Base-by-base conservation (phyloP, 1,284 basidiomycete species). In the Leucoagaricus sp. region DNA sequence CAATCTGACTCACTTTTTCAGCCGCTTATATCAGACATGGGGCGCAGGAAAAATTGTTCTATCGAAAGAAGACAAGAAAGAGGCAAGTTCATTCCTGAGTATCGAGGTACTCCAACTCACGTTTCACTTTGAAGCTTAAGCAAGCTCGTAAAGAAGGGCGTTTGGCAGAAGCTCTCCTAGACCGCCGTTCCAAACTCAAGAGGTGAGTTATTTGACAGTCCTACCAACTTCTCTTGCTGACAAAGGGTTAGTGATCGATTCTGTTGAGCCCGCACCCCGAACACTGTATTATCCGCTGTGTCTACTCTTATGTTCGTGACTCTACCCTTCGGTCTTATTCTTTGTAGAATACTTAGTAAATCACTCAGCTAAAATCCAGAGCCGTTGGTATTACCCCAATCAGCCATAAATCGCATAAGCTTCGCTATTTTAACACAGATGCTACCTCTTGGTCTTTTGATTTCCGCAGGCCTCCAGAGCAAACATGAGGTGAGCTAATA, bases 181-280 rank as follows among this genome's bases (percentile, higher is more conserved):
- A 98, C 66, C 83, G 94, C 26, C 81, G 95, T 56, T 79, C 91
- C 6, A 96, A 96, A 69, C 79, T 97, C 59, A 98, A 98, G 75
- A 96, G 94, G 94, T 92, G 57, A 46, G 78, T 73, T 34, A 25
- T 55, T 52, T 47, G 48, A 10, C 23, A 25, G n/a, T n/a, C 47
- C 6, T 31, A 25, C 26, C 26, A 31, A 13, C 28, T 53, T 12
- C 3, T n/a, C 44, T 51, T 62, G 51, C 53, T 68, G 29, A 65
- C 59, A 23, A 31, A 31, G 41, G 47, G 44, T 4, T 60, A 87
- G 85, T 62, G 85, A 87, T 65, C 82, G 86, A 38, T 87, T 87
- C 64, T 87, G 85, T 69, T 87, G 65, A 78, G 26, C 51, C 23
- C 42, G 33, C 47, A 17, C 36, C 55, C 47, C 19, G 53, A 40